phyloP scores from a whole-genome alignment of 2,329 filamentous ascomycete genomes.

The Graphium sp. region DNA sequence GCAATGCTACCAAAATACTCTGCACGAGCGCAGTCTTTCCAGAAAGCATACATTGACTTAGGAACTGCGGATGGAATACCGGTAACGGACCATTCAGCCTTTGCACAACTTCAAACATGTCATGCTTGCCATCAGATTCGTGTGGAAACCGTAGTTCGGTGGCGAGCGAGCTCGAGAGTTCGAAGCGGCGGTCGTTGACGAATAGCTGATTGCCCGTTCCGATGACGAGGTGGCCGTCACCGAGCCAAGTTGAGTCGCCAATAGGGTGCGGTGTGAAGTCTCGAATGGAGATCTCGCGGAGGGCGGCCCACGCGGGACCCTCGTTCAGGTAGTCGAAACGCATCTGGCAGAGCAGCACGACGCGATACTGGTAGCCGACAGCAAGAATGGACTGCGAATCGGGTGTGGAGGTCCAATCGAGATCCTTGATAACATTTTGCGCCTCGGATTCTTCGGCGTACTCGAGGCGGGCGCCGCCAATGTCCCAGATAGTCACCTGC shows the following conservation, averaged over 20 bases:
- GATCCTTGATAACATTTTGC: conserved; percentile 62
- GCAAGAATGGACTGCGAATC: conserved; percentile 79
- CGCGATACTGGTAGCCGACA: conserved; percentile 79
- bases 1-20: conserved; percentile 52
- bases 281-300: conserved; percentile 66
- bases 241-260: conserved; percentile 83
- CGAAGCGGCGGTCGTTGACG: conserved; percentile 62
- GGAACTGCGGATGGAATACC: conserved; percentile 80
- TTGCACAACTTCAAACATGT: conserved; percentile 69
- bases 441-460: conserved; percentile 59
- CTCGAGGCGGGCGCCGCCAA: conserved; percentile 64
- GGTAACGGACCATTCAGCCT: conserved; percentile 76
- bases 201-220: conserved; percentile 87
- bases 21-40: conserved; percentile 62
- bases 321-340: conserved; percentile 84
- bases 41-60: conserved; percentile 71
- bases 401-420: conserved; percentile 88
- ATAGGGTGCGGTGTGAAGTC: conserved; percentile 79
- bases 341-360: conserved; percentile 70
- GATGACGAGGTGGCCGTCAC: conserved; percentile 69
- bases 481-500: conserved; percentile 81
- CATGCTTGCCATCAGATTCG: conserved; percentile 33
- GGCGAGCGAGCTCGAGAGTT: conserved; percentile 42
- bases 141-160: conserved; percentile 30
- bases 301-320: conserved; percentile 74